Evolutionary conservation across 768 basidiomycete genomes (phyloP), one percentile per base, ranked within the genome.

Genomic region (Suillus tomentosus): DNA sequence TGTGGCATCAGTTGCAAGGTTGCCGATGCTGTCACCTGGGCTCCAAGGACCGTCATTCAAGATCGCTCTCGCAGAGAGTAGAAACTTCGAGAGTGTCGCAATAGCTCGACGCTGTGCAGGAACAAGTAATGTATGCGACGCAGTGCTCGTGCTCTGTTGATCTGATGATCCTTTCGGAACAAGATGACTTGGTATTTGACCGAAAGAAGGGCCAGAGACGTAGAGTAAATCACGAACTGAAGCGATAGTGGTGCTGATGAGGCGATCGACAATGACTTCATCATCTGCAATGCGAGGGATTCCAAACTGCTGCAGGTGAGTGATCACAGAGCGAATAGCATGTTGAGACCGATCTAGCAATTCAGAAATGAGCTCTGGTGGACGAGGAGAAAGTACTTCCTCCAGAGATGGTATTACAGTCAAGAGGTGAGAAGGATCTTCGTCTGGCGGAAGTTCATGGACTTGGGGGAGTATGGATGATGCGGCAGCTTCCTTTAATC

Each of bases 71-170:
- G 92, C 88, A 11, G 91, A 93, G 2, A 96, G 82, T 40, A 96
- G 89, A 36, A 97, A 85, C 72, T 95, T 90, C 43, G 93, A 95
- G 4, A 96, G 81, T 0, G 93, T 94, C 0, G 93, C 92, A 5
- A 93, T 90, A 22, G 94, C 88, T 64, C 91, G 91, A 60, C 92
- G 82, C 65, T 93, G 92, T 1, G 88, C 87, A 2, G 89, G 88
- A 73, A 93, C 89, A 19, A 94, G 77, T 4, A 88, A 78, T 5
- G 85, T 80, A 64, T 85, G 82, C 5, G 84, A 78, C 5, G 81
- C 74, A 24, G 81, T 72, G 13, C 73, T 72, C 4, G 80, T 64
- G 36, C 43, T 63, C 6, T 64, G 66, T 57, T 34, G 59, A 34
- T 67, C 70, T 5, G 42, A 22, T 60, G 74, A 79, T 19, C 67